Base-by-base conservation (phyloP, 768 basidiomycete genomes). In the Tricholoma bakamatsutake region DNA sequence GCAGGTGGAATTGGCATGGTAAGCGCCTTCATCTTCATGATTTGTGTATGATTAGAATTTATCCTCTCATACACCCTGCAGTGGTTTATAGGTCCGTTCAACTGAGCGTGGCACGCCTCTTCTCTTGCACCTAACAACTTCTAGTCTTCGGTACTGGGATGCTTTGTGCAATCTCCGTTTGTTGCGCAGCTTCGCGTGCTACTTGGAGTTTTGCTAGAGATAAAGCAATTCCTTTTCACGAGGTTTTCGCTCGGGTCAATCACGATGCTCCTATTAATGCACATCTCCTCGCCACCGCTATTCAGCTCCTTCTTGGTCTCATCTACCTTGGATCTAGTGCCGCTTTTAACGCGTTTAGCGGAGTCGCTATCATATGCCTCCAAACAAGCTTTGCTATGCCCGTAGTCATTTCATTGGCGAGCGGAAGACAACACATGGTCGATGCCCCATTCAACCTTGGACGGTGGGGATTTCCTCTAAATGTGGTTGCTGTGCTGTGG, bases 171-270 rank as follows among this genome's bases (percentile, higher is more conserved):
- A 80, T 87, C 55, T 85, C 85, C 15, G 82, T 83, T 58, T 79
- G 80, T 39, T 84, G 82, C 52, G 84, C 84, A 8, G 81, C 85
- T 35, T 86, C 84, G 11, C 80, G 85, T 15, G 80, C 82, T 30
- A 86, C 85, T 2, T 87, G 85, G 86, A 81, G 81, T 46, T 87
- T 88, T 65, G 81, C 84, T 0, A 76, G 86, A 2, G 86, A 87
- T 69, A 76, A 76, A 57, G 86, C 81, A 1, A 80, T 87, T 40
- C 86, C 84, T 1, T 76, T 80, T 43, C 75, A 79, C 34, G 49
- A 56, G 10, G 62, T 72, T 55, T 85, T 85, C 70, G 68, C 77
- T 6, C 70, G 69, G 49, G 73, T 87, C 62, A 65, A 70, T 31
- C 62, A 61, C 34, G 59, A 78, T 59, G 76, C 85, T 4, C 85